Evolutionary conservation across 2,329 filamentous ascomycete species (phyloP).

Genomic region (Fusarium musae): DNA sequence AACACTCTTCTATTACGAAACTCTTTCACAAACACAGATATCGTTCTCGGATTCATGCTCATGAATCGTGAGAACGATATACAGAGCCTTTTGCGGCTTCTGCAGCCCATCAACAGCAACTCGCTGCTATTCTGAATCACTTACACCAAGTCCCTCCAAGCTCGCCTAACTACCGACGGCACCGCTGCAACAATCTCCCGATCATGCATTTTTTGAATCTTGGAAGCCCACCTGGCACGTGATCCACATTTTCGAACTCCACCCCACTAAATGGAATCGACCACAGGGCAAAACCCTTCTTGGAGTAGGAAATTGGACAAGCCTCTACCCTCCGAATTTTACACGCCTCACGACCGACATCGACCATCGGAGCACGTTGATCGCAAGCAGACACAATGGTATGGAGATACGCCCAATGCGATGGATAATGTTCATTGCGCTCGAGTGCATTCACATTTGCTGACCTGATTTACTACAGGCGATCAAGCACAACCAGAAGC

Average conservation of each 20-base stretch:
- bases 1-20: neutral
- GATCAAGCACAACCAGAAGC: conserved; percentile 99
- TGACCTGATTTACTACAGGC: conserved; percentile 65
- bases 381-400: conserved; percentile 67
- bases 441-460: conserved; percentile 37
- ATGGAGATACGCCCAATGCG: conserved; percentile 46
- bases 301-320: conserved; percentile 57
- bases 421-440: conserved; percentile 26
- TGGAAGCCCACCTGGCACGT: conserved; percentile 19
- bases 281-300: conserved; percentile 49
- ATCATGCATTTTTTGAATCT: neutral
- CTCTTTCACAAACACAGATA: fast-evolving
- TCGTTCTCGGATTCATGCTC: fast-evolving
- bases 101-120: neutral
- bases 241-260: conserved; percentile 37
- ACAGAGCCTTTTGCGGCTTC: neutral
- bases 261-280: conserved; percentile 46
- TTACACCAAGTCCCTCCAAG: neutral
- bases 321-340: conserved; percentile 53
- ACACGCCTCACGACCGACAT: conserved; percentile 55
- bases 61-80: fast-evolving
- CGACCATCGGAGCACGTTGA: conserved; percentile 59
- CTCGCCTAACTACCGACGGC: neutral
- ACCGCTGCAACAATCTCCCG: conserved; percentile 24
- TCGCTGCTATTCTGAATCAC: neutral